Evolutionary conservation across 805 yeast genomes (phyloP).

Genomic region (Metschnikowia lochheadii): DNA sequence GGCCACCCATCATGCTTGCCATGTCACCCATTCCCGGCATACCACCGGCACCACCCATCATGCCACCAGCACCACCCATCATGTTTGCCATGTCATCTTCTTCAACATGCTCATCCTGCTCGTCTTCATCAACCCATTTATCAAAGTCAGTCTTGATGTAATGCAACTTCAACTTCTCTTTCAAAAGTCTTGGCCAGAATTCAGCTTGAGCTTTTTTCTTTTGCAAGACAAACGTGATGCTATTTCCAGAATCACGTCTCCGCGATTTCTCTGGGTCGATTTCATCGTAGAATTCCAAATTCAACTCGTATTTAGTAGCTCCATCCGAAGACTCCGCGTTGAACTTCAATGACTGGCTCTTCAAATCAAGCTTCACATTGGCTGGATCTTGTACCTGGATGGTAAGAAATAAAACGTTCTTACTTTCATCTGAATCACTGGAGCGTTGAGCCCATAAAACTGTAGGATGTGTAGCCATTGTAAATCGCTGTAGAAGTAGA

Average conservation of each 20-base stretch:
- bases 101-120: slow-evolving; percentile 71
- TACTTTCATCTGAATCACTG: slow-evolving; percentile 60
- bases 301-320: slow-evolving; percentile 56
- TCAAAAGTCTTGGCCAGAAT: slow-evolving; percentile 94
- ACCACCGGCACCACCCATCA: slow-evolving; percentile 23
- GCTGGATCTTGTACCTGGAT: slow-evolving; percentile 68
- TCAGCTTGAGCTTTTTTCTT: slow-evolving; percentile 68
- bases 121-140: slow-evolving; percentile 98
- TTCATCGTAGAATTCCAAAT: slow-evolving; percentile 71
- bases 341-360: slow-evolving; percentile 51
- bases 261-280: slow-evolving; percentile 66
- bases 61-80: slow-evolving; percentile 23
- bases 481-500: neutral
- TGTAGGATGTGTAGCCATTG: slow-evolving; percentile 33
- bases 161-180: slow-evolving; percentile 74
- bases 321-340: slow-evolving; percentile 40
- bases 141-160: slow-evolving; percentile 92
- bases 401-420: slow-evolving; percentile 73
- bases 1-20: slow-evolving; percentile 27
- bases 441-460: slow-evolving; percentile 98
- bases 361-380: slow-evolving; percentile 58
- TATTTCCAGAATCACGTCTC: slow-evolving; percentile 52
- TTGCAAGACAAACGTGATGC: slow-evolving; percentile 59
- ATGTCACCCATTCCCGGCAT: slow-evolving; percentile 17
- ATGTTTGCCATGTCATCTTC: slow-evolving; percentile 34